phyloP scores from a whole-genome alignment of 2,329 filamentous ascomycete genomes.

The Nemania bipapillata region DNA sequence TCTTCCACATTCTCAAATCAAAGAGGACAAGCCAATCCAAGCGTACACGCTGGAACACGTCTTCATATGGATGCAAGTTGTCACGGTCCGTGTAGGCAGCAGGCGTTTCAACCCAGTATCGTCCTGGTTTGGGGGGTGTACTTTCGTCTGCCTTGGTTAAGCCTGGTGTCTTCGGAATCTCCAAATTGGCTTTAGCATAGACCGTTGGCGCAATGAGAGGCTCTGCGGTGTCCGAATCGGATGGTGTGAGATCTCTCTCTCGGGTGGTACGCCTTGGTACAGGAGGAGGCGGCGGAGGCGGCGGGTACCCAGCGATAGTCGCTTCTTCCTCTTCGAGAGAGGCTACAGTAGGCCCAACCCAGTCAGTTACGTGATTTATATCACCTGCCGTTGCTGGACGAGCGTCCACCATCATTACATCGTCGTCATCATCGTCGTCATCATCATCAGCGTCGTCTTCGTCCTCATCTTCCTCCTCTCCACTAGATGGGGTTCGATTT shows the following conservation, averaged over 20 bases:
- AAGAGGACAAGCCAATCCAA: constrained; percentile 95
- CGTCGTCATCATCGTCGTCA: constrained; percentile 69
- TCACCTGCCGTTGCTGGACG: constrained; percentile 58
- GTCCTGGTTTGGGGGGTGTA: constrained; percentile 71
- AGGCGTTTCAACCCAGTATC: constrained; percentile 88
- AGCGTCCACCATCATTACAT: constrained; percentile 68
- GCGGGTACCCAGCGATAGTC: constrained; percentile 78
- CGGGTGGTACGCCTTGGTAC: constrained; percentile 58
- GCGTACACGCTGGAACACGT: constrained; percentile 87
- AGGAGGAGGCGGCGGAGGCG: constrained; percentile 73
- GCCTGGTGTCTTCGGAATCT: constrained; percentile 85
- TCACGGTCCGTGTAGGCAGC: constrained; percentile 71
- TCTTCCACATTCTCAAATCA: constrained; percentile 96
- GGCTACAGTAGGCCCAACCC: constrained; percentile 66
- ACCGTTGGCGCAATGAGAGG: constrained; percentile 70
- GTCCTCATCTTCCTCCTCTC: constrained; percentile 72
- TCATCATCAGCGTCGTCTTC: constrained; percentile 56
- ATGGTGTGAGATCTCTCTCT: constrained; percentile 73
- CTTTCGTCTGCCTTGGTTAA: constrained; percentile 55
- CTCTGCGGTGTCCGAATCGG: constrained; percentile 77
- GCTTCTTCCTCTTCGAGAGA: constrained; percentile 80
- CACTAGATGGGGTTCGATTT: constrained; percentile 52
- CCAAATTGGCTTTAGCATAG: constrained; percentile 72
- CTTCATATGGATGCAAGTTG: constrained; percentile 77
- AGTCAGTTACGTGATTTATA: constrained; percentile 59